Evolutionary conservation across 768 basidiomycete genomes (phyloP), one percentile per base, ranked within the genome.

Genomic region (Cubamyces lactineus): DNA sequence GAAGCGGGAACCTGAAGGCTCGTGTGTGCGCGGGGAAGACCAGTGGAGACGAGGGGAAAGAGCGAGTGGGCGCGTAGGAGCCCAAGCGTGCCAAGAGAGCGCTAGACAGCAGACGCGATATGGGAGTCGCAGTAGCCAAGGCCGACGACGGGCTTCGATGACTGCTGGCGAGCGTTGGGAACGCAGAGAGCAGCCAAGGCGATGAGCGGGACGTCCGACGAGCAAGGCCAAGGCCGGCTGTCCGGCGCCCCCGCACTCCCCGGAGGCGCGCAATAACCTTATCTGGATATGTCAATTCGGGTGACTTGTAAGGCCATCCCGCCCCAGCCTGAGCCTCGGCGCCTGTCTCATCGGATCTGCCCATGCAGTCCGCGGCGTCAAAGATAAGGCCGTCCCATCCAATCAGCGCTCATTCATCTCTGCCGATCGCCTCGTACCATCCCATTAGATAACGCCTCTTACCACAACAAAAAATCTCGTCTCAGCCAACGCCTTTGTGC

Each of bases 331-430:
- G 5, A 1, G 34, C 34, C 34, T 34, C 5, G 39, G 56, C 56
- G 47, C n/a, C 17, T 42, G 9, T 43, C 19, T 13, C 39, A 30
- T 38, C 56, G 26, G 39, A 41, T 28, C 23, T 47, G 46, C 38
- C 34, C 16, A 15, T 21, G 38, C n/a, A 51, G 50, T 53, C 55
- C 61, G 54, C 54, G 61, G 61, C 54, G 48, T 40, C 54, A 50
- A 17, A 62, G 61, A 62, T 62, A 62, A 57, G 48, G 26, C 17
- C 30, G n/a, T 9, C 57, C 9, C 49, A 53, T 55, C 54, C 61
- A 61, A 61, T 61, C 59, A 61, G 24, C 45, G 45, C 23, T 39
- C 17, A 26, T 21, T 50, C 42, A 38, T 17, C 23, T n/a, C 16
- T 12, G 30, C 43, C n/a, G 23, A 23, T 41, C 59, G 26, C 43